Evolutionary conservation across 306 rosid genomes (phyloP), one percentile per base, ranked within the genome.

Genomic region (Cucurbita argyrosperma): DNA sequence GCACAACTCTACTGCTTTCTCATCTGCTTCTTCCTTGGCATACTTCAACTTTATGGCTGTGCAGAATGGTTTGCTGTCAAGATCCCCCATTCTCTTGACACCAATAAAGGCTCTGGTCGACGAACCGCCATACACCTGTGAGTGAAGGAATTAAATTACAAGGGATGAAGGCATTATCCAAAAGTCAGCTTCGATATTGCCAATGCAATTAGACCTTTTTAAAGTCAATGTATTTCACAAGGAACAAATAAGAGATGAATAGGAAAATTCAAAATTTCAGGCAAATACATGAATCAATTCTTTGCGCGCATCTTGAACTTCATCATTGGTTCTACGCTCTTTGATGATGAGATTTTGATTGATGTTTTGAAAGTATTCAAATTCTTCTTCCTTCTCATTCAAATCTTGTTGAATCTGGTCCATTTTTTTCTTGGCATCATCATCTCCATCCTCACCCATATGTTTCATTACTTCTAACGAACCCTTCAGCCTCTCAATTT

Each of bases 251-350:
- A n/a, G 52, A 70, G 5, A 47, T 52, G 42, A 45, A 61, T 6
- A 55, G 16, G 53, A 59, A 50, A 19, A 45, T 10, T 68, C 19
- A 68, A 67, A 47, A 46, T 21, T 6, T 1, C 6, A 46, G n/a
- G 40, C 47, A 68, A 86, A n/a, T 86, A 88, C 98, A 4, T 4
- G 45, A 40, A 87, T 84, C 77, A 89, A 77, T 62, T 81, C 89
- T 83, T 89, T 89, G 57, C 98, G 96, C 57, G 92, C 96, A 50
- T 89, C 90, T 77, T 89, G 96, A 77, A 90, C 78, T 81, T 90
- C 96, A 6, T 90, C 97, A 72, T 93, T 93, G 59, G 83, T 84
- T 74, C 78, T 81, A 15, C 88, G 90, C 78, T 87, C 96, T 81
- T 75, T 78, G 74, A 87, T 46, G 50, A 89, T 46, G 9, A 93